A percentile compares a stretch with the other conserved stretches of the same genome.
These are phyloP conservation scores for Quercus phellos DNA, from an alignment of 331 rosid genomes.

Conservation along the genomic window DNA sequence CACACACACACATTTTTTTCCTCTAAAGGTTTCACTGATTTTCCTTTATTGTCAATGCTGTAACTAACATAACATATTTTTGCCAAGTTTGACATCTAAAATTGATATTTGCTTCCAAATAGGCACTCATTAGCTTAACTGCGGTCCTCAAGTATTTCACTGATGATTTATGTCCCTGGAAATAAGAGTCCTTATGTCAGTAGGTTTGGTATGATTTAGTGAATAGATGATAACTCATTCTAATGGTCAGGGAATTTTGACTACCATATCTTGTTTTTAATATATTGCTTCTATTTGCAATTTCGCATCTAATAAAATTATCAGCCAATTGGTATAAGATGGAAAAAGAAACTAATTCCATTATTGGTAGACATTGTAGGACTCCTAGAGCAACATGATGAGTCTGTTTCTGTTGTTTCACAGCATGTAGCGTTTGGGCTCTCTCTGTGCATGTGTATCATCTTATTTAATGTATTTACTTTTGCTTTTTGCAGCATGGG, in stretches of 20 bases:
- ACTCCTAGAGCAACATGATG: background rate
- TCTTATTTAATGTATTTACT: background rate
- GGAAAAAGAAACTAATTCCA: background rate
- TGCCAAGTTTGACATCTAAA: background rate
- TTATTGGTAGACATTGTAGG: background rate
- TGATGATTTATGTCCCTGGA: background rate
- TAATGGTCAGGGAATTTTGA: background rate
- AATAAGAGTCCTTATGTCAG: background rate
- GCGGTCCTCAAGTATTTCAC: background rate
- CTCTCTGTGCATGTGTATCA: background rate
- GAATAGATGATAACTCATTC: background rate
- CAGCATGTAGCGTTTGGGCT: background rate
- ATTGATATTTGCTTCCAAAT: background rate
- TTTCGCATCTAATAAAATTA: background rate
- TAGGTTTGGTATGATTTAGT: background rate
- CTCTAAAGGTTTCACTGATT: background rate
- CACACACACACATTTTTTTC: background rate
- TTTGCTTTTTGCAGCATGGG: slow-evolving; percentile 75
- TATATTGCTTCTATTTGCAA: too few species aligned
- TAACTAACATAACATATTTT: background rate
- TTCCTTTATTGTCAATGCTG: background rate
- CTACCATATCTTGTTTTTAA: background rate
- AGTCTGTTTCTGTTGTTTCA: background rate
- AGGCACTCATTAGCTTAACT: background rate
- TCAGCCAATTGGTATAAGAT: background rate